A percentile compares a stretch with the other conserved stretches of the same genome.
Conservation (phyloP, 371 early-diverging fungal species). For the Rhizopus sp. region DNA sequence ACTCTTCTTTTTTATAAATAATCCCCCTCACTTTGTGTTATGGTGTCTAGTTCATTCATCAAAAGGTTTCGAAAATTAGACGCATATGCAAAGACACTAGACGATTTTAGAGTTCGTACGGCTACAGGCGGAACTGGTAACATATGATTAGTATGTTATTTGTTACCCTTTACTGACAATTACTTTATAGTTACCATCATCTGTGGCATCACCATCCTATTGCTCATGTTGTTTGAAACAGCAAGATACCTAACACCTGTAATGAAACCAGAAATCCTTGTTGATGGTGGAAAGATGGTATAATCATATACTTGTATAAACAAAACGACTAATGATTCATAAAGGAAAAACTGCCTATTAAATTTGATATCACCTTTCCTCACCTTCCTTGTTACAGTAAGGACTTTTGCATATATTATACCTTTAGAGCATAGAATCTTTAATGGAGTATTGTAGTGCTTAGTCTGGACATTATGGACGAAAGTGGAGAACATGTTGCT, state of each 20-base stretch:
- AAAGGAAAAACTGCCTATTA: conserved; percentile 81
- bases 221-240: conserved; percentile 81
- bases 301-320: background rate
- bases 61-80: conserved; percentile 76
- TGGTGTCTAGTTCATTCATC: conserved; percentile 40
- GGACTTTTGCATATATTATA: conserved; percentile 14
- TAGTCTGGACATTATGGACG: conserved; percentile 93
- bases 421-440: background rate
- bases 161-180: background rate
- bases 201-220: conserved; percentile 66
- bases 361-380: conserved; percentile 89
- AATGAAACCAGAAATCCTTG: conserved; percentile 75
- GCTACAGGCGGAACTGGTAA: conserved; percentile 81
- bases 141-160: background rate
- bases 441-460: conserved; percentile 53
- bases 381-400: conserved; percentile 86
- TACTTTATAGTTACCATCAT: conserved; percentile 72
- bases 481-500: conserved; percentile 81
- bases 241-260: conserved; percentile 69
- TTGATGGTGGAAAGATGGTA: conserved; percentile 79
- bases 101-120: conserved; percentile 94
- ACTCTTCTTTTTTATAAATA: no score
- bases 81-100: conserved; percentile 97
- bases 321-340: background rate
- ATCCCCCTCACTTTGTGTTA: background rate